These are phyloP conservation scores for Cucurbita moschata DNA, from an alignment of 306 rosid genomes.

Conservation along the genomic window DNA sequence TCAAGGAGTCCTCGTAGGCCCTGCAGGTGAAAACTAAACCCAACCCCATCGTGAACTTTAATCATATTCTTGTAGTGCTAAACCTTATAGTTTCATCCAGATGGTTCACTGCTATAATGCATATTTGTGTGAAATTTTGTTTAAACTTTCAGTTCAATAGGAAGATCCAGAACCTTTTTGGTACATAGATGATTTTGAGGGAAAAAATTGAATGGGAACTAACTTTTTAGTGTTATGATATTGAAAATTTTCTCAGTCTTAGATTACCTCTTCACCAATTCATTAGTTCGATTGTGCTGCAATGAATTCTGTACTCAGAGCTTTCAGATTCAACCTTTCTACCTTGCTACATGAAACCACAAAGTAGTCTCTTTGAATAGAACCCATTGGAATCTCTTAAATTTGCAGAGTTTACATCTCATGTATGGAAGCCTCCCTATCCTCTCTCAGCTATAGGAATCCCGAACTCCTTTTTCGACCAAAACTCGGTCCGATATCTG, in stretches of 20 bases:
- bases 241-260: neutral
- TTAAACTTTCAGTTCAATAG: constrained; percentile 1
- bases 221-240: neutral
- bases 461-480: constrained; percentile 71
- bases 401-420: neutral
- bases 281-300: neutral
- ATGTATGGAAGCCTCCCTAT: neutral
- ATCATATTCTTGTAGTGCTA: neutral
- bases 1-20: constrained; percentile 92
- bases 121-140: constrained; percentile 3
- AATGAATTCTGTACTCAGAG: neutral
- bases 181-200: neutral
- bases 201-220: neutral
- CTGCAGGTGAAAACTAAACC: constrained; percentile 47
- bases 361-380: neutral
- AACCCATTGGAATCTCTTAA: neutral
- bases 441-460: constrained; percentile 44
- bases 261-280: neutral
- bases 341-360: neutral
- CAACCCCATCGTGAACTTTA: neutral
- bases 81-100: neutral
- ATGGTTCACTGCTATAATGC: neutral
- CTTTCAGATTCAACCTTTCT: neutral
- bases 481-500: constrained; percentile 54
- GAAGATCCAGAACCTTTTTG: neutral